phyloP scores from a whole-genome alignment of 2,329 filamentous ascomycete genomes.

The Fusarium luffae region DNA sequence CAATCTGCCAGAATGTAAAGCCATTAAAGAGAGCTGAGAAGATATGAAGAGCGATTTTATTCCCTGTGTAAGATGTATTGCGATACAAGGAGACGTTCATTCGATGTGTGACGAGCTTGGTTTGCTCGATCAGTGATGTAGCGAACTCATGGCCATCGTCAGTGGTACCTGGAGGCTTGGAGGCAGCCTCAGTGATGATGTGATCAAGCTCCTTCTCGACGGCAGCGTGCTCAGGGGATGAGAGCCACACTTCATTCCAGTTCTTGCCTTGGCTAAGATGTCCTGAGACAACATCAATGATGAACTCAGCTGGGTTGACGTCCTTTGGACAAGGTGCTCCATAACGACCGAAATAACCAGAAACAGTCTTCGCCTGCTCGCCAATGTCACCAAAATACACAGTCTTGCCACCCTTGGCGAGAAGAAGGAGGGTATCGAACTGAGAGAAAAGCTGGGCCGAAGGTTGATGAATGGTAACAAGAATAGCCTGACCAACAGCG shows the following conservation, averaged over 20 bases:
- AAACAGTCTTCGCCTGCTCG: slow-evolving; percentile 63
- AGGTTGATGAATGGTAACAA: slow-evolving; percentile 78
- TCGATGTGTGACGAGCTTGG: slow-evolving; percentile 71
- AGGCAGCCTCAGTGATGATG: slow-evolving; percentile 66
- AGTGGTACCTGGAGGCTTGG: slow-evolving; percentile 54
- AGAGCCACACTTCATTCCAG: slow-evolving; percentile 77
- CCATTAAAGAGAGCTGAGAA: slow-evolving; percentile 68
- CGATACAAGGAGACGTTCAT: slow-evolving; percentile 71
- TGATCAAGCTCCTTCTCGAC: slow-evolving; percentile 71
- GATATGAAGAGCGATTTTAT: slow-evolving; percentile 69
- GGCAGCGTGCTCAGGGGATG: slow-evolving; percentile 68
- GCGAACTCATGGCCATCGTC: slow-evolving; percentile 56
- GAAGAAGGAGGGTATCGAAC: slow-evolving; percentile 73
- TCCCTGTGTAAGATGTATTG: no score
- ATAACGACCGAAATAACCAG: slow-evolving; percentile 73
- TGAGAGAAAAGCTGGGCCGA: slow-evolving; percentile 73
- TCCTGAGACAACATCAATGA: slow-evolving; percentile 71
- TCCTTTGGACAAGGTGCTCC: slow-evolving; percentile 71
- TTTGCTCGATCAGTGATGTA: slow-evolving; percentile 55
- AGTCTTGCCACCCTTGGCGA: slow-evolving; percentile 72
- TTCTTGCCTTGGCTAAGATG: slow-evolving; percentile 60
- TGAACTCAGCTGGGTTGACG: slow-evolving; percentile 80
- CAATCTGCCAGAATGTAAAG: slow-evolving; percentile 71
- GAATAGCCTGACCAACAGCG: slow-evolving; percentile 72
- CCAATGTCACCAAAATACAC: slow-evolving; percentile 77